phyloP scores from a whole-genome alignment of 768 basidiomycete species.

The Termitomyces titanicus region DNA sequence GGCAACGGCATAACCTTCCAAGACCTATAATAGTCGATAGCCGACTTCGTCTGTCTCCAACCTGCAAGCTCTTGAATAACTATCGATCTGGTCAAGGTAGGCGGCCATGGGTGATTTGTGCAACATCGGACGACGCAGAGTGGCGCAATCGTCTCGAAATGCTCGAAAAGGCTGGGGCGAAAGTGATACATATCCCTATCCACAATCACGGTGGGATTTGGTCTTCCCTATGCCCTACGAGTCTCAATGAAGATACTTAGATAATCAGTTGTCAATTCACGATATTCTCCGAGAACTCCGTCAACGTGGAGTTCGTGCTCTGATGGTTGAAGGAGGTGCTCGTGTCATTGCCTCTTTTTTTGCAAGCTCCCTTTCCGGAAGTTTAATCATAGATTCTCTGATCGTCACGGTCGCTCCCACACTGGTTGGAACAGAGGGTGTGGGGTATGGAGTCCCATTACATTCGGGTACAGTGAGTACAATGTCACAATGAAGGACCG shows the following conservation, averaged over 20 bases:
- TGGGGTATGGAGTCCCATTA: constrained; percentile 44
- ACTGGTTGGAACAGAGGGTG: constrained; percentile 72
- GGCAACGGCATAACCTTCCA: constrained; percentile 49
- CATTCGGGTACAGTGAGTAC: constrained; percentile 14
- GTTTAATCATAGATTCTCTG: constrained; percentile 58
- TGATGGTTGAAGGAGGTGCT: constrained; percentile 98
- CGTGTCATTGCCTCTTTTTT: constrained; percentile 76
- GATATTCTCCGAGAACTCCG: constrained; percentile 49
- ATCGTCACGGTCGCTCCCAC: constrained; percentile 86
- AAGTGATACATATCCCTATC: constrained; percentile 48
- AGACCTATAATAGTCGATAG: constrained; percentile 85
- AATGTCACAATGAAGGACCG: neutral
- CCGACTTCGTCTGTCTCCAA: constrained; percentile 56
- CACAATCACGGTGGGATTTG: constrained; percentile 29
- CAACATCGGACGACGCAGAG: constrained; percentile 20
- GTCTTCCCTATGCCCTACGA: too few relatives aligned
- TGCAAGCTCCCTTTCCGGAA: constrained; percentile 12
- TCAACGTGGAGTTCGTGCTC: constrained; percentile 55
- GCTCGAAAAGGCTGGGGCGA: constrained; percentile 66
- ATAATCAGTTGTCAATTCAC: constrained; percentile 35
- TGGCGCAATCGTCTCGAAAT: constrained; percentile 32
- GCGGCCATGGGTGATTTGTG: constrained; percentile 72
- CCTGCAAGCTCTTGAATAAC: constrained; percentile 71
- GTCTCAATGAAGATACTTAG: neutral
- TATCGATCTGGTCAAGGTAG: constrained; percentile 53